phyloP scores from a whole-genome alignment of 495 filamentous ascomycete genomes.

The Hypoxylon subgilvum region DNA sequence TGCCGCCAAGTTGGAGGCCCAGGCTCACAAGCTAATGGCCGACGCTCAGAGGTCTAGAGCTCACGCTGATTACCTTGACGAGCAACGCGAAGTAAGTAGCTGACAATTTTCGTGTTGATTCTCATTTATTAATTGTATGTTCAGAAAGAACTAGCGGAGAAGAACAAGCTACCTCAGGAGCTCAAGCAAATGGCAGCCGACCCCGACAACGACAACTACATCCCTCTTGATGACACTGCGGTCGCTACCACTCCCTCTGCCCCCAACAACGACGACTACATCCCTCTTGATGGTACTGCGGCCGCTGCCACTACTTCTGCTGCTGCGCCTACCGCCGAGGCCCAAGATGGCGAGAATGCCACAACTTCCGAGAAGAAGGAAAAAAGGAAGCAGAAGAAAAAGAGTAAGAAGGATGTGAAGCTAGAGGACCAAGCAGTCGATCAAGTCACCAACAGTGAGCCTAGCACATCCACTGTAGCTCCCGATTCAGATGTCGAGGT shows the following conservation, averaged over 20 bases:
- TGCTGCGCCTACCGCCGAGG: background rate
- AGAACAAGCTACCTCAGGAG: conserved; percentile 30
- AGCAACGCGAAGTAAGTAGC: conserved; percentile 16
- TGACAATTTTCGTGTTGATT: no score
- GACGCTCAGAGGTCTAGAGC: conserved; percentile 34
- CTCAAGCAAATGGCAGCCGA: conserved; percentile 23
- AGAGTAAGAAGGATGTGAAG: conserved; percentile 34
- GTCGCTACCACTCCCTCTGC: no score
- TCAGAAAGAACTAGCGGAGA: conserved; percentile 34
- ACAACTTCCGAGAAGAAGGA: conserved; percentile 10
- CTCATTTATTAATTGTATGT: conserved; percentile 1
- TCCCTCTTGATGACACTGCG: conserved; percentile 18
- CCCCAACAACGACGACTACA: conserved; percentile 26
- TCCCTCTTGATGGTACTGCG: conserved; percentile 20
- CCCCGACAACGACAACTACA: conserved; percentile 25
- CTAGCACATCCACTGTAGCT: background rate
- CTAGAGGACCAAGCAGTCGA: conserved; percentile 40
- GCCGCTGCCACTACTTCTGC: background rate
- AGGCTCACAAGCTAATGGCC: conserved; percentile 35
- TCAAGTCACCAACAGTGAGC: background rate
- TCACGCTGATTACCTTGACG: conserved; percentile 31
- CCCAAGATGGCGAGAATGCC: background rate
- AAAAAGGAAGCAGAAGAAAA: conserved; percentile 27
- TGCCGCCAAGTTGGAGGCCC: conserved; percentile 27
- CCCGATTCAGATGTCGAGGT: background rate